A percentile compares a stretch with the other conserved stretches of the same genome.
phyloP scores from a whole-genome alignment of 371 early-diverging fungal species.

The Mucor circinelloides region DNA sequence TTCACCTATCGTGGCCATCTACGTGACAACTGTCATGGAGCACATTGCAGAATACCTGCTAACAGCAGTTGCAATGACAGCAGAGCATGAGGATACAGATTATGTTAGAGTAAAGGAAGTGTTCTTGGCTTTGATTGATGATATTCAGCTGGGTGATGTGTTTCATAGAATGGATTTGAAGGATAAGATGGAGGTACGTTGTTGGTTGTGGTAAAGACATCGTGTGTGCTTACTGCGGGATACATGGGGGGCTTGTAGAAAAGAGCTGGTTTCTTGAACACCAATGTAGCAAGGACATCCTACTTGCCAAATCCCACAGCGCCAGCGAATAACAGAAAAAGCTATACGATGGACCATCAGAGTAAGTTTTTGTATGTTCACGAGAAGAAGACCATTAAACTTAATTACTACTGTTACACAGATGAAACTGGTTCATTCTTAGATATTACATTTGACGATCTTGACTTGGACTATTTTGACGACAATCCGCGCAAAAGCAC shows the following conservation, averaged over 20 bases:
- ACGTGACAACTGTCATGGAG: conserved; percentile 67
- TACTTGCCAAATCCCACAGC: conserved; percentile 13
- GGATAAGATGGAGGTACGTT: conserved; percentile 54
- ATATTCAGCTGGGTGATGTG: conserved; percentile 55
- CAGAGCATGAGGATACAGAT: conserved; percentile 64
- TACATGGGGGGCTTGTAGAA: conserved; percentile 2
- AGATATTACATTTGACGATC: conserved; percentile 38
- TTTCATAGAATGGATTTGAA: conserved; percentile 59
- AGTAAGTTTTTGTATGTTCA: conserved; percentile 3
- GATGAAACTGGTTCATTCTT: conserved; percentile 24
- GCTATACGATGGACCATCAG: conserved; percentile 10
- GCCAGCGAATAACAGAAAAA: conserved; percentile 9
- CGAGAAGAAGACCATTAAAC: neutral
- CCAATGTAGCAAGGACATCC: conserved; percentile 14
- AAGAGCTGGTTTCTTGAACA: conserved; percentile 19
- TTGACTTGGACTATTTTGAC: conserved; percentile 39
- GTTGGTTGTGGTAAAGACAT: neutral
- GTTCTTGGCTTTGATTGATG: conserved; percentile 59
- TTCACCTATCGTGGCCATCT: conserved; percentile 66
- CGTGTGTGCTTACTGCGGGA: neutral
- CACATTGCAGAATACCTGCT: conserved; percentile 67
- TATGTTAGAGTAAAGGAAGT: conserved; percentile 63
- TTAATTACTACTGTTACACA: conserved; percentile 11
- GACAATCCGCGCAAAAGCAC: conserved; percentile 26
- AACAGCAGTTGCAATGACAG: conserved; percentile 59